These are phyloP conservation scores for Kwoniella heveanensis DNA, from an alignment of 768 basidiomycete species.

Conservation along the genomic window DNA sequence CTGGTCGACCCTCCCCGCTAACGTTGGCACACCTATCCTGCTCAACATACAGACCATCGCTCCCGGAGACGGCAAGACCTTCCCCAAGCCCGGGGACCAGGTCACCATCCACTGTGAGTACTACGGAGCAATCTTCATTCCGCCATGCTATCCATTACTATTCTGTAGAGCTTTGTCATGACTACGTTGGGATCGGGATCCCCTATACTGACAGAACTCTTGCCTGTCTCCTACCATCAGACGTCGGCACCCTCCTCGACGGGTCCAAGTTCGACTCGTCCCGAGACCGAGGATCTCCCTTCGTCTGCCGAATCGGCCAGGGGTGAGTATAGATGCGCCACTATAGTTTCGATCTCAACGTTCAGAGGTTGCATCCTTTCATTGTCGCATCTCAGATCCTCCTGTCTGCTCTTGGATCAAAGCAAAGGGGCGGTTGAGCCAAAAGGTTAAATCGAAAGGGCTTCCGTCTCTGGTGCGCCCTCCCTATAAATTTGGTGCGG, in stretches of 20 bases:
- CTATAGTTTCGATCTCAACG: background rate
- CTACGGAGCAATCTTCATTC: too few relatives aligned
- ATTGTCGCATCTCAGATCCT: background rate
- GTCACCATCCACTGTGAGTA: slow-evolving; percentile 54
- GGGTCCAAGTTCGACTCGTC: slow-evolving; percentile 57
- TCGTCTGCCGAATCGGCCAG: slow-evolving; percentile 53
- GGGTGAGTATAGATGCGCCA: slow-evolving; percentile 17
- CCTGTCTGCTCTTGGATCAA: too few relatives aligned
- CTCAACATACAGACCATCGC: slow-evolving; percentile 36
- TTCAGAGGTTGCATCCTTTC: background rate
- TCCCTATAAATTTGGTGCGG: too few relatives aligned
- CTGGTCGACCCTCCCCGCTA: too few relatives aligned
- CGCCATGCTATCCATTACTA: too few relatives aligned
- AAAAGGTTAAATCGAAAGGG: too few relatives aligned
- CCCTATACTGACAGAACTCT: too few relatives aligned
- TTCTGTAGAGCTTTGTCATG: too few relatives aligned
- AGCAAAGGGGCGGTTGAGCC: too few relatives aligned
- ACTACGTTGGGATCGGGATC: too few relatives aligned
- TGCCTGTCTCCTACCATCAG: slow-evolving; percentile 16
- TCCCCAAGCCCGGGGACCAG: slow-evolving; percentile 53
- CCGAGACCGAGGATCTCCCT: slow-evolving; percentile 49
- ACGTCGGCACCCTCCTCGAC: slow-evolving; percentile 56
- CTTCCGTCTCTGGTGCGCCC: too few relatives aligned
- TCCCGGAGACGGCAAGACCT: slow-evolving; percentile 54
- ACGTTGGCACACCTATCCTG: too few relatives aligned